Evolutionary conservation across 768 basidiomycete genomes (phyloP), one percentile per base, ranked within the genome.

Genomic region (Russula lepida): DNA sequence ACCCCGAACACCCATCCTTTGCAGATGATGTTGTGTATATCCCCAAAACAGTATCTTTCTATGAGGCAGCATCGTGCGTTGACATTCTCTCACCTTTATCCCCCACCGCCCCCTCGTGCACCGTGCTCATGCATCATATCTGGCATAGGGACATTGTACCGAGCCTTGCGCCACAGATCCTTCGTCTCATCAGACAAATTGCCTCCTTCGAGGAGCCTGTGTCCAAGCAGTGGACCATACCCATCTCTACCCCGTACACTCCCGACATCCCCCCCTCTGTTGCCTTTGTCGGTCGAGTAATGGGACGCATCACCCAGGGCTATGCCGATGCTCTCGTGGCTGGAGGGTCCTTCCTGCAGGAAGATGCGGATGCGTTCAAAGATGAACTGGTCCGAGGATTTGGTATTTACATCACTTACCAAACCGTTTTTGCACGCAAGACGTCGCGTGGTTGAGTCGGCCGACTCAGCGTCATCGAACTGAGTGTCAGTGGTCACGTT

Each of bases 361-460:
- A 27, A n/a, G 39, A 59, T 21, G 62, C 54, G 32, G 41, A 64
- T 3, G 58, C 49, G 13, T 66, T 66, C 21, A 53, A 47, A 35
- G 41, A 19, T 2, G 64, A 66, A 37, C 37, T 66, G 33, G n/a
- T 27, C 8, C 12, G 1, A 17, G 62, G 12, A 35, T 23, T 5
- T 19, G 64, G 64, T 12, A 39, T 66, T 7, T 56, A 50, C 13
- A 28, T 25, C 3, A 52, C 57, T 17, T 66, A 59, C n/a, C 65
- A 66, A 25, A 64, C 63, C 9, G 59, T 57, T 39, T 66, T 37
- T 55, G 65, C 62, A 0, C 63, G 58, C 46, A 66, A 65, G 33
- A 7, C n/a, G 56, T 28, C 6, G 7, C 13, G 2, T 33, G 32
- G 47, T 13, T 54, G 23, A 39, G 25, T 50, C 23, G 23, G 28